phyloP scores from a whole-genome alignment of 1,284 basidiomycete species.

The Cutaneotrichosporon cutaneum region DNA sequence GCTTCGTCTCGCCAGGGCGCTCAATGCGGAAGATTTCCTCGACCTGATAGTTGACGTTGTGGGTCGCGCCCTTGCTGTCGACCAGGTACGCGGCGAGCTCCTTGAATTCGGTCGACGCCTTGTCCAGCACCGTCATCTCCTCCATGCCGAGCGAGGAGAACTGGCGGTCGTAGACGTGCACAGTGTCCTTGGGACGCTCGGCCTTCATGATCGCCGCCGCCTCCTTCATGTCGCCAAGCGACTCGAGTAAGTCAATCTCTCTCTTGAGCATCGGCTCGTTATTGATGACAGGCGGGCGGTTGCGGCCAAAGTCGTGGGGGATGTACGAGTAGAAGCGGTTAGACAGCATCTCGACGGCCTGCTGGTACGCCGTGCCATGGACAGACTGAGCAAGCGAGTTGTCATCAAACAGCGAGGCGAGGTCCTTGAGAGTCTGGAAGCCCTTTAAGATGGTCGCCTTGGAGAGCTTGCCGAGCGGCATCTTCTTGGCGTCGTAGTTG shows the following conservation, averaged over 20 bases:
- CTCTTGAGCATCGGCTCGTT: constrained; percentile 55
- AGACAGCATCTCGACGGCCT: constrained; percentile 57
- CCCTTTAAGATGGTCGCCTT: constrained; percentile 35
- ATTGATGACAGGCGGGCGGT: constrained; percentile 57
- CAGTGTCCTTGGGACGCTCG: constrained; percentile 54
- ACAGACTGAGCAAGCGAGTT: constrained; percentile 53
- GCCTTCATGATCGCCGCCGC: constrained; percentile 62
- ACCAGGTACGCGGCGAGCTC: constrained; percentile 58
- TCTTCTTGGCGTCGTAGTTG: constrained; percentile 69
- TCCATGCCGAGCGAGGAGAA: constrained; percentile 61
- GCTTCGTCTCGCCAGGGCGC: constrained; percentile 57
- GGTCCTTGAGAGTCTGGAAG: constrained; percentile 53
- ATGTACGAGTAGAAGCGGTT: constrained; percentile 58
- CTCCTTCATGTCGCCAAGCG: constrained; percentile 61
- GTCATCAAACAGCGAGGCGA: constrained; percentile 58
- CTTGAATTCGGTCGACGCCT: constrained; percentile 57
- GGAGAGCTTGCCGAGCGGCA: constrained; percentile 59
- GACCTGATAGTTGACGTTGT: constrained; percentile 55
- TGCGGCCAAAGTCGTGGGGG: constrained; percentile 63
- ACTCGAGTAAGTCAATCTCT: constrained; percentile 66
- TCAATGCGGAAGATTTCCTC: constrained; percentile 61
- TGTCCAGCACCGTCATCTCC: constrained; percentile 59
- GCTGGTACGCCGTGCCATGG: constrained; percentile 28
- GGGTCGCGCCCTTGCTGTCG: constrained; percentile 58
- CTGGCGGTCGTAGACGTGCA: constrained; percentile 63